phyloP scores from a whole-genome alignment of 1,139 yeast genomes.

The Geotrichum histeridarum region DNA sequence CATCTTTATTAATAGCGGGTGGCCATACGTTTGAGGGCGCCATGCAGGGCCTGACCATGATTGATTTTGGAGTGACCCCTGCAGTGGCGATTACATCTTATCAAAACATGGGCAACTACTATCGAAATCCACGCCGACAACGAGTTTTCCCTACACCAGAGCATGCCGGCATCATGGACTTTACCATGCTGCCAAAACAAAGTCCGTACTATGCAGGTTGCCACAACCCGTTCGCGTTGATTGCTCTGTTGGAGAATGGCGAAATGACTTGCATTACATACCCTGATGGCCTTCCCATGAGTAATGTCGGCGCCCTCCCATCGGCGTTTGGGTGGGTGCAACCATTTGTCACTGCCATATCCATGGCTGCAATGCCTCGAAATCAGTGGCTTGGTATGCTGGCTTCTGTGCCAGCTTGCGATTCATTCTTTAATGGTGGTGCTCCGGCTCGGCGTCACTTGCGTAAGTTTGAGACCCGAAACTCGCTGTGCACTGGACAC shows the following conservation, averaged over 20 bases:
- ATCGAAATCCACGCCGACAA: slow-evolving; percentile 59
- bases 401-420: slow-evolving; percentile 37
- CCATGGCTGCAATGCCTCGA: slow-evolving; percentile 54
- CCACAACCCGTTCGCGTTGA: slow-evolving; percentile 42
- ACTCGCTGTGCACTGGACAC: slow-evolving; percentile 76
- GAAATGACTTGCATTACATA: slow-evolving; percentile 48
- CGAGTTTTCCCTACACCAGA: slow-evolving; percentile 50
- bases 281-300: slow-evolving; percentile 52
- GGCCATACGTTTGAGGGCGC: slow-evolving; percentile 52
- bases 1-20: slow-evolving; percentile 68
- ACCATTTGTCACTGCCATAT: slow-evolving; percentile 59
- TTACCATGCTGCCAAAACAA: slow-evolving; percentile 49
- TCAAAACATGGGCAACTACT: slow-evolving; percentile 73
- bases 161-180: slow-evolving; percentile 40
- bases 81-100: slow-evolving; percentile 75
- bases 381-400: slow-evolving; percentile 75
- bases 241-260: slow-evolving; percentile 58
- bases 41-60: slow-evolving; percentile 51
- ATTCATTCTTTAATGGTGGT: slow-evolving; percentile 62
- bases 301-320: slow-evolving; percentile 64
- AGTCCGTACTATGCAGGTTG: slow-evolving; percentile 46
- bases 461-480: slow-evolving; percentile 56
- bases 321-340: slow-evolving; percentile 73
- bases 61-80: slow-evolving; percentile 80
- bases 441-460: slow-evolving; percentile 54